Base-by-base conservation (phyloP, 805 yeast genomes). In the Hanseniaspora singularis region DNA sequence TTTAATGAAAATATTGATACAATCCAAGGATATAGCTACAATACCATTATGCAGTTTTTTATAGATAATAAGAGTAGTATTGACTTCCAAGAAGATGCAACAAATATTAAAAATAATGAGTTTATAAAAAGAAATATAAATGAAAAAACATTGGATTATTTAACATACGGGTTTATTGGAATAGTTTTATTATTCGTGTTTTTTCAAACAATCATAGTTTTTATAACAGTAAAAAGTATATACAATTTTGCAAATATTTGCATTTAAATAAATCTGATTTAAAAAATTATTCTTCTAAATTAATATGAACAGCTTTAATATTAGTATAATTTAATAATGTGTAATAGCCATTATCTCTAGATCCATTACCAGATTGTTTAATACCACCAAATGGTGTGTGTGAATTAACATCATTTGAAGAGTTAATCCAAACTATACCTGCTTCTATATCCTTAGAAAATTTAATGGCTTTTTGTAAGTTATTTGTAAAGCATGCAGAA, bases 371-470 rank as follows among this genome's bases (percentile, higher is more conserved):
- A 57, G 75, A 68, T 70, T 70, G 66, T 60, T 79, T 79, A 32
- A 76, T 77, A 57, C 84, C 84, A 40, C 85, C 85, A 52, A 79
- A 79, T 46, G 84, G 84, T 51, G 73, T 65, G 58, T 72, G 72
- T 44, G 69, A 63, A 53, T 74, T 76, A 10, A 72, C 68, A 50
- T 73, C 77, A 56, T 76, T 76, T 52, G 74, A 73, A 1, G 77
- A 68, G 60, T 76, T 76, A 55, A 76, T 68, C 76, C 77, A 76
- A 37, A 75, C 71, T 67, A 70, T 70, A 49, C 73, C 74, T 3
- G 71, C 61, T 54, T 68, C 68, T 34, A 69, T 55, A 20, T 63
- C 64, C n/a, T 59, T 56, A 3, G 73, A 70, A 47, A 69, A 57
- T 14, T 51, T 54, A 54, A 67, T 69, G 1, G 71, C 71, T 50